Percentiles rank a stretch among this genome's conserved stretches.
These are phyloP conservation scores for Diaporthe helianthi DNA, from an alignment of 2,329 filamentous ascomycete genomes.

Conservation along the genomic window DNA sequence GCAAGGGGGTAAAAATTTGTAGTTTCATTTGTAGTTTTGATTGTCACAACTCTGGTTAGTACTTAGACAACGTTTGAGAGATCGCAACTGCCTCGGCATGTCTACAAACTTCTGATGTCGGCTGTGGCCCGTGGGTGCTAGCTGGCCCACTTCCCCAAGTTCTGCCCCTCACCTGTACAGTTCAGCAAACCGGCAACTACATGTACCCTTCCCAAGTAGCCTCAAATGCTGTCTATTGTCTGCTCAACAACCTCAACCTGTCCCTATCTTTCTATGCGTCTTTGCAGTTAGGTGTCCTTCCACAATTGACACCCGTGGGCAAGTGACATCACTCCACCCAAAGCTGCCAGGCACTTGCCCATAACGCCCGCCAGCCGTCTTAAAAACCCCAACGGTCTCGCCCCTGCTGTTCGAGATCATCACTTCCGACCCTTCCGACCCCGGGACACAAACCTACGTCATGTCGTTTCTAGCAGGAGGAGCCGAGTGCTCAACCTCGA, in stretches of 20 bases:
- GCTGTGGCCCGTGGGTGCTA: not conserved
- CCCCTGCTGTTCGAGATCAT: not conserved
- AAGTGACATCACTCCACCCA: not conserved
- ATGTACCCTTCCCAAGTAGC: not conserved
- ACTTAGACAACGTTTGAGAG: not conserved
- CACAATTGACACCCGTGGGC: not conserved
- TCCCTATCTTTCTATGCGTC: not conserved
- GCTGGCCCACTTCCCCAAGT: constrained; percentile 11
- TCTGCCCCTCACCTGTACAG: constrained; percentile 17
- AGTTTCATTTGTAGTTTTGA: too few relatives aligned
- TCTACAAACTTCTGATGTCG: constrained; percentile 23
- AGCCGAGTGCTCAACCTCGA: constrained; percentile 95
- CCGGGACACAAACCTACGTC: constrained; percentile 36
- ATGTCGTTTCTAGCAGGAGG: constrained; percentile 94
- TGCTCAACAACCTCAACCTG: not conserved
- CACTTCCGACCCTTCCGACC: not conserved
- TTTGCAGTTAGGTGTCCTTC: not conserved
- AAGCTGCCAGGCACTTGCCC: not conserved
- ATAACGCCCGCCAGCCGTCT: not conserved
- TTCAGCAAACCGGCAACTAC: not conserved
- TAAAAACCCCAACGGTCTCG: not conserved
- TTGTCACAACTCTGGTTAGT: too few relatives aligned
- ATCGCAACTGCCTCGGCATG: constrained; percentile 30
- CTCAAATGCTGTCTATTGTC: not conserved
- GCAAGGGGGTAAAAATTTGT: too few relatives aligned